Base-by-base conservation (phyloP, 345 rosid species). In the Diplotaxis tenuifolia region DNA sequence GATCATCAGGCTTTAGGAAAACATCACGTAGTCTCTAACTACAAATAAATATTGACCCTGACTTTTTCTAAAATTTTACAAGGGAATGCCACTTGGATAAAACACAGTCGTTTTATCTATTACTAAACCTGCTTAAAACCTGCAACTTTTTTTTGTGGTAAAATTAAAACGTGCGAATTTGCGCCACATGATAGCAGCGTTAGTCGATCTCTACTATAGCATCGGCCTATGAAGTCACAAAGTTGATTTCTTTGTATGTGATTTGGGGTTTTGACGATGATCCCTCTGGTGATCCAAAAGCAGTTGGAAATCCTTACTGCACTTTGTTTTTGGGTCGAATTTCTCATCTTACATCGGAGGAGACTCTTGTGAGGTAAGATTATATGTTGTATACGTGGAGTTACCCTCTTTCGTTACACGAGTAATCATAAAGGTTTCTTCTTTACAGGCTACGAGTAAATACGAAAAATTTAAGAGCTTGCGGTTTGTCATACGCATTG, bases 401-500 rank as follows among this genome's bases (percentile, higher is more conserved):
- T 23, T 65, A 10, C 29, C 9, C 21, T 27, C 15, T 49, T 3
- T 40, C 65, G 16, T 45, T 16, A 22, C 20, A 16, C 1, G 19
- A 5, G 3, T 49, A 14, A 9, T 50, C 12, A 50, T 50, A 1
- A 6, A 20, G 42, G 42, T 23, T 57, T 67, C 65, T 38, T 58
- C 59, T 2, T 74, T 50, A 53, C 81, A 89, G 97, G 92, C 84
- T 9, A 92, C 92, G 97, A 86, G 83, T 85, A 87, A 84, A 86
- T 87, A 92, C 65, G 99, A 96, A 7, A 84, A 59, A 27, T 87
- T 92, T 40, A 92, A 88, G 83, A 90, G 59, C 86, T 74, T 92
- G 81, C 89, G 96, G n/a, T 80, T 95, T 85, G 96, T 95, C 34
- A 87, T 96, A 68, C 89, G 89, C 82, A 92, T 89, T 42, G 99